phyloP scores from a whole-genome alignment of 176 grass and related monocot species.

The Phoenix dactylifera region DNA sequence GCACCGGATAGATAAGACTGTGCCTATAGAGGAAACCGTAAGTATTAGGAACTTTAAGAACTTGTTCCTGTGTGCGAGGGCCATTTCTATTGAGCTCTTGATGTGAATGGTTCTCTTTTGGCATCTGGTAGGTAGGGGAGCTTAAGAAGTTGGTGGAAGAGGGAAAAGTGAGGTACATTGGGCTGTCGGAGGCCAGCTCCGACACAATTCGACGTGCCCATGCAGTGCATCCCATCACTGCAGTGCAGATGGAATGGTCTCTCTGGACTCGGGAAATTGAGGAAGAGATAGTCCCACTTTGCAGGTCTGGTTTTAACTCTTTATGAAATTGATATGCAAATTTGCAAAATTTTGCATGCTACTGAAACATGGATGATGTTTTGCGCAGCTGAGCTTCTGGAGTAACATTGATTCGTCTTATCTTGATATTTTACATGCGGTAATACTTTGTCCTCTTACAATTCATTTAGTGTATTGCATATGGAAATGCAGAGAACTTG shows the following conservation, averaged over 20 bases:
- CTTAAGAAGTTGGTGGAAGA: conserved; percentile 15
- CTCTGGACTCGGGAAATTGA: conserved; percentile 8
- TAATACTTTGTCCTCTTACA: too few relatives aligned
- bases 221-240: background rate
- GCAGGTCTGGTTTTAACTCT: background rate
- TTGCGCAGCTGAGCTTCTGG: too few relatives aligned
- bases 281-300: conserved; percentile 12
- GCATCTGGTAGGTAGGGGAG: background rate
- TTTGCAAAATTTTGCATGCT: too few relatives aligned
- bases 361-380: too few relatives aligned
- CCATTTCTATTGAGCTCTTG: too few relatives aligned
- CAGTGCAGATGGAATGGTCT: conserved; percentile 10
- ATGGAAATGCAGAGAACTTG: background rate
- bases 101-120: too few relatives aligned
- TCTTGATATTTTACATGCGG: too few relatives aligned
- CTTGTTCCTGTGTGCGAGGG: too few relatives aligned
- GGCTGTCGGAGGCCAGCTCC: conserved; percentile 5
- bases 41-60: background rate
- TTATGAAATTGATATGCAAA: too few relatives aligned
- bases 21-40: conserved; percentile 16
- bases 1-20: background rate
- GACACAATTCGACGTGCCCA: conserved; percentile 10
- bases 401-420: too few relatives aligned
- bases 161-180: conserved; percentile 11
- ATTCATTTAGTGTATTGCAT: too few relatives aligned